These are phyloP conservation scores for Camellia lanceoleosa DNA, from an alignment of 148 eudicot genomes.

Conservation along the genomic window DNA sequence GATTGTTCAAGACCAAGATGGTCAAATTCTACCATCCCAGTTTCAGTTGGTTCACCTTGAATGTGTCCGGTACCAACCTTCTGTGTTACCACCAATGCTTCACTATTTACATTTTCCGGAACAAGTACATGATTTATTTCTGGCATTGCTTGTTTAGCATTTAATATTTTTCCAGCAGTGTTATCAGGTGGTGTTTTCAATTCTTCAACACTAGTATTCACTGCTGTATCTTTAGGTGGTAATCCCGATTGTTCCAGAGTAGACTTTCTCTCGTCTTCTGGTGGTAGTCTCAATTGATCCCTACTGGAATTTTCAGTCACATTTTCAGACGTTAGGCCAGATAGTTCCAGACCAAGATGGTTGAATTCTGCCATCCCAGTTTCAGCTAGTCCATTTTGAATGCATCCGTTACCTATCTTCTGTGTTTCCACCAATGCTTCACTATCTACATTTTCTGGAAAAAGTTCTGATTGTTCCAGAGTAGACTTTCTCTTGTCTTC, in stretches of 20 bases:
- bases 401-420: conserved; percentile 19
- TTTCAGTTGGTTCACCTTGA: conserved; percentile 16
- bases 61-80: conserved; percentile 20
- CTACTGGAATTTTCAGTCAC: conserved; percentile 13
- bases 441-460: conserved; percentile 11
- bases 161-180: neutral
- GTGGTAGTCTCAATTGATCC: neutral
- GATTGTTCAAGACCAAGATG: conserved; percentile 8
- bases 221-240: conserved; percentile 2
- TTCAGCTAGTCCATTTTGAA: conserved; percentile 16
- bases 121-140: conserved; percentile 7
- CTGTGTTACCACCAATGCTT: conserved; percentile 23
- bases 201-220: conserved; percentile 7
- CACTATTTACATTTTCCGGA: conserved; percentile 13
- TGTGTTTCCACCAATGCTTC: conserved; percentile 24
- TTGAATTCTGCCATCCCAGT: conserved; percentile 5
- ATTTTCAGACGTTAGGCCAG: conserved; percentile 18
- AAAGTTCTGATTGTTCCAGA: conserved; percentile 10
- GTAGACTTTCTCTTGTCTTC: conserved; percentile 2
- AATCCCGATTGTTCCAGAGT: conserved; percentile 3
- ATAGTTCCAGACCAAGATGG: conserved; percentile 8
- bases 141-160: conserved; percentile 5
- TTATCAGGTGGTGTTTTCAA: neutral
- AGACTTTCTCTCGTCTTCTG: conserved; percentile 5
- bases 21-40: conserved; percentile 5